Conservation (phyloP, 2,329 filamentous ascomycete genomes). For the Aureobasidium vineae region DNA sequence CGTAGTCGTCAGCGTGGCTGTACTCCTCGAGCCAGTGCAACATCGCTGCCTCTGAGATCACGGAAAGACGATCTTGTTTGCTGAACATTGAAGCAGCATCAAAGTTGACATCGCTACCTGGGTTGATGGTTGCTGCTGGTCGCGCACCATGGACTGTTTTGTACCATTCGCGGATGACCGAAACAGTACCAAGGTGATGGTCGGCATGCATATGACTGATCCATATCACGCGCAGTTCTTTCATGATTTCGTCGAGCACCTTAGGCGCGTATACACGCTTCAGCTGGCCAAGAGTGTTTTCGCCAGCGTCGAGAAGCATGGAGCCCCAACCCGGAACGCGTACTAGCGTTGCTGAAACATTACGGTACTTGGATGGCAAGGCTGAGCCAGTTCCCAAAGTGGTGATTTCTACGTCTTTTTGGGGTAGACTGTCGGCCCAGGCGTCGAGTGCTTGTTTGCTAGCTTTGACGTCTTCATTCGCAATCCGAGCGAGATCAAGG, state of each 20-base stretch:
- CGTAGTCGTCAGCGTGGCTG: conserved; percentile 71
- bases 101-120: conserved; percentile 36
- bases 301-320: conserved; percentile 87
- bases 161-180: conserved; percentile 81
- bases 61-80: conserved; percentile 49
- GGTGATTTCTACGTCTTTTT: conserved; percentile 75
- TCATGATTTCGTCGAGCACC: conserved; percentile 68
- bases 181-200: conserved; percentile 84
- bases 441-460: conserved; percentile 49
- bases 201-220: conserved; percentile 96
- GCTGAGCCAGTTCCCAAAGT: conserved; percentile 90
- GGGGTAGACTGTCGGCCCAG: conserved; percentile 66
- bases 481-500: conserved; percentile 52
- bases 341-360: conserved; percentile 85
- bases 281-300: conserved; percentile 87
- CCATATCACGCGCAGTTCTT: conserved; percentile 77
- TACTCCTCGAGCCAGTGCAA: conserved; percentile 77
- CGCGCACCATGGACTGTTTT: conserved; percentile 51
- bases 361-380: conserved; percentile 86
- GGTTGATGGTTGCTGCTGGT: conserved; percentile 33
- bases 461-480: conserved; percentile 40
- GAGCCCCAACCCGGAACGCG: conserved; percentile 81
- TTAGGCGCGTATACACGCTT: conserved; percentile 67
- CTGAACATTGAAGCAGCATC: conserved; percentile 31
- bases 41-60: conserved; percentile 72